These are phyloP conservation scores for Waltergamsia citrina DNA, from an alignment of 2,329 filamentous ascomycete genomes.

Conservation along the genomic window DNA sequence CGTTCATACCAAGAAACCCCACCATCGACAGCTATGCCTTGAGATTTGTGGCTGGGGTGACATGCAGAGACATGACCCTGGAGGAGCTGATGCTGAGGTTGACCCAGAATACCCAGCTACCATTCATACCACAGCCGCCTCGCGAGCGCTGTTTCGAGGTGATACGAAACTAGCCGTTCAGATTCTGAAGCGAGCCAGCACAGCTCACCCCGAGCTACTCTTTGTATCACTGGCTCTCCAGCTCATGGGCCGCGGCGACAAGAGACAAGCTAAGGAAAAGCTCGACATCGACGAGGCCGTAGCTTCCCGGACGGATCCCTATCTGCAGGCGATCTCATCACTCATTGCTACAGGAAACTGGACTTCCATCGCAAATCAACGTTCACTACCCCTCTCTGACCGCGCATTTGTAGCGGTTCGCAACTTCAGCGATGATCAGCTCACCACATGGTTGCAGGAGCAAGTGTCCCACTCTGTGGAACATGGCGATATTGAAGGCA, in stretches of 20 bases:
- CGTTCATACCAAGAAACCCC: slow-evolving; percentile 51
- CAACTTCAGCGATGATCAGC: slow-evolving; percentile 51
- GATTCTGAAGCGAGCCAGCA: slow-evolving; percentile 59
- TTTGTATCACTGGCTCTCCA: slow-evolving; percentile 61
- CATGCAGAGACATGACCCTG: slow-evolving; percentile 33
- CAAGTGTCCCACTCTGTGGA: slow-evolving; percentile 51
- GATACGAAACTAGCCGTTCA: slow-evolving; percentile 59
- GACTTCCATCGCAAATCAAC: slow-evolving; percentile 63
- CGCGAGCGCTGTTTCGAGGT: slow-evolving; percentile 66
- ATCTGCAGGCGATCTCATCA: slow-evolving; percentile 69
- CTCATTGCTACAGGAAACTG: slow-evolving; percentile 71
- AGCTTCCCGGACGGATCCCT: slow-evolving; percentile 62
- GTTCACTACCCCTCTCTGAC: slow-evolving; percentile 64
- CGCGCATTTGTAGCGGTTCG: slow-evolving; percentile 65
- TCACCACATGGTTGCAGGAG: slow-evolving; percentile 58
- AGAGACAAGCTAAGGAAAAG: slow-evolving; percentile 32
- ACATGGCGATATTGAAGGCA: slow-evolving; percentile 65
- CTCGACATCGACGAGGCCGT: slow-evolving; percentile 50
- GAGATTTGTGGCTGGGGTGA: slow-evolving; percentile 67
- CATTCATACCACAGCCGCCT: slow-evolving; percentile 64
- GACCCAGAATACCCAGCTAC: slow-evolving; percentile 40
- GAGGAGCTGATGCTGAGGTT: slow-evolving; percentile 28
- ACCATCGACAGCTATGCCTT: slow-evolving; percentile 66
- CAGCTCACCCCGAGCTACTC: slow-evolving; percentile 51
- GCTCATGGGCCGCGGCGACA: slow-evolving; percentile 44